These are phyloP conservation scores for Draba incana DNA, from an alignment of 345 rosid genomes.

Conservation along the genomic window DNA sequence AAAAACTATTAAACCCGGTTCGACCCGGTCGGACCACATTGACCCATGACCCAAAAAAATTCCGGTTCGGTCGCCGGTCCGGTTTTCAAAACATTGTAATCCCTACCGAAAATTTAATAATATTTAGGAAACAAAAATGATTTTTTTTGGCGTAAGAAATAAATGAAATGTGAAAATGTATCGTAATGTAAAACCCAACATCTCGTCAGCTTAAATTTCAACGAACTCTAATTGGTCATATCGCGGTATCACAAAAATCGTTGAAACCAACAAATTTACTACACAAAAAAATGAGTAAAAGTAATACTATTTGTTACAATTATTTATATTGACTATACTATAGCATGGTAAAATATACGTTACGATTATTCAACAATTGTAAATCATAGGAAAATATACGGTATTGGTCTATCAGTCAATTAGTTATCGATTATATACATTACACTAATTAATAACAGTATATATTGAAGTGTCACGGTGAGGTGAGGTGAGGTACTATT, in stretches of 20 bases:
- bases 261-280: background rate
- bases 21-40: no score
- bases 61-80: no score
- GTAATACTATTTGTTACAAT: background rate
- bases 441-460: background rate
- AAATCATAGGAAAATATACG: background rate
- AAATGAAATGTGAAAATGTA: no score
- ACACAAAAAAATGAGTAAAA: background rate
- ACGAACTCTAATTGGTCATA: no score
- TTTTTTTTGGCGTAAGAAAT: no score
- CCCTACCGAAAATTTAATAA: no score
- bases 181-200: no score
- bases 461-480: background rate
- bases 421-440: background rate
- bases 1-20: no score
- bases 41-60: no score
- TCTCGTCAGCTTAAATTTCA: background rate
- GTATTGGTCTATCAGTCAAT: background rate
- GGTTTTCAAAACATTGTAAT: no score
- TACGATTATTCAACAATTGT: background rate
- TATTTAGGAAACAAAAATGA: no score
- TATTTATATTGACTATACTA: background rate
- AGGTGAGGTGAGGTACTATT: constrained; percentile 3
- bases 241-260: no score
- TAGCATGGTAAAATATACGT: background rate